Evolutionary conservation across 169 alveolate genomes (phyloP), one percentile per base, ranked within the genome.

Genomic region (Plasmodium reichenowi): DNA sequence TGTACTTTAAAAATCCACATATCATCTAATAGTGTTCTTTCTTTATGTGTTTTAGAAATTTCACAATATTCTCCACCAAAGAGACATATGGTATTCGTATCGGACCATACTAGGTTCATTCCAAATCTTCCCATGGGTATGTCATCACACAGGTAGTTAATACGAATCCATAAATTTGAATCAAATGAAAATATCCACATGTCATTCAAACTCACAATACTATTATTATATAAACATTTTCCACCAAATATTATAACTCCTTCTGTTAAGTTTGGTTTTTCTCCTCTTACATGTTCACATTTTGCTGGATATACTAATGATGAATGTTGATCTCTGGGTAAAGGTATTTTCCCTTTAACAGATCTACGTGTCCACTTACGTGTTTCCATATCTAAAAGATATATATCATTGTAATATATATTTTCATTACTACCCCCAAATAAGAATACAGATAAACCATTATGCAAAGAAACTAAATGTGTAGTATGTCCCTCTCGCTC

Each of bases 71-170:
- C 98, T 2, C 98, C 98, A 47, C 98, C 98, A 75, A 95, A 96
- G 9, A 96, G 67, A 22, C 97, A 93, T 66, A 96, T 54, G 5
- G 96, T 94, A 70, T 93, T 93, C 13, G 95, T 97, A 58, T 95
- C 97, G 2, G 97, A 94, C 98, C 98, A 96, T 9, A 95, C 88
- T 50, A 94, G 89, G 72, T 95, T 94, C 63, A 95, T 94, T 3
- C 98, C 98, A 88, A 94, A 96, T 43, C 98, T 93, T 2, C 97
- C 97, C 26, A 92, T 88, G 9, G 98, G 98, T 15, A 75, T 88
- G 29, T 88, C 94, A n/a, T 92, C 91, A 26, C 93, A 91, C 13
- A 95, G 64, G 32, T 93, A 94, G 72, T 96, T 97, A 32, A 96
- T 96, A 71, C 92, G 95, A 22, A 92, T 88, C 98, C 98, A 96